Evolutionary conservation across 1,284 basidiomycete genomes (phyloP), one percentile per base, ranked within the genome.

Genomic region (Tilletia horrida): DNA sequence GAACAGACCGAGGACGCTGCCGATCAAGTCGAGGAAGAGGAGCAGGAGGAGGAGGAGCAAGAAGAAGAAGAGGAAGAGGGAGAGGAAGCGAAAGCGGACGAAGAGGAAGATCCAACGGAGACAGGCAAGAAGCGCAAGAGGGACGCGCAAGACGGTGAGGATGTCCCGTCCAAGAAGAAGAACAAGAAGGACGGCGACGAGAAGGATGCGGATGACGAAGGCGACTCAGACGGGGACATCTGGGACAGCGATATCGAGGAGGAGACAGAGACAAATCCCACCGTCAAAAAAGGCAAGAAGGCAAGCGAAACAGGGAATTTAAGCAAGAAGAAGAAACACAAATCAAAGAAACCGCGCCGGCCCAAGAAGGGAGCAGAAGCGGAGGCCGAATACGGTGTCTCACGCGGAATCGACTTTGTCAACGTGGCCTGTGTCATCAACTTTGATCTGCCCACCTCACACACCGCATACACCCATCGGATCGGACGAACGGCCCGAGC

Each of bases 351-450:
- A 25, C 16, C 23, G 3, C 66, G 62, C 29, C n/a, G 23, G 44
- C 47, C 57, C 8, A 70, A 69, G 48, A 70, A 50, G 35, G 35
- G 55, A 62, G 40, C n/a, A 2, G 29, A 35, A 9, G 23, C 25
- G 7, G 43, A 27, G 8, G 64, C 63, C 66, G 92, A 96, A 80
- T 97, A 94, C 78, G 93, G 95, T 50, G 91, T 97, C 64, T 93
- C 93, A 1, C 91, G 96, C 52, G 96, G 96, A 1, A 89, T 98
- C 71, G 96, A 99, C 84, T 99, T 99, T 82, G 87, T 97, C 76
- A 91, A 96, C 75, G 96, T 98, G 57, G 90, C 94, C 1, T 97
- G 94, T 76, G 96, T 99, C 8, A 88, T 99, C 83, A 99, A 98
- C 85, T 99, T 98, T 83, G 96, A 99, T 83, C 86, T 98, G 8